Conservation (phyloP, 768 basidiomycete species). For the Agrocybe pediades region DNA sequence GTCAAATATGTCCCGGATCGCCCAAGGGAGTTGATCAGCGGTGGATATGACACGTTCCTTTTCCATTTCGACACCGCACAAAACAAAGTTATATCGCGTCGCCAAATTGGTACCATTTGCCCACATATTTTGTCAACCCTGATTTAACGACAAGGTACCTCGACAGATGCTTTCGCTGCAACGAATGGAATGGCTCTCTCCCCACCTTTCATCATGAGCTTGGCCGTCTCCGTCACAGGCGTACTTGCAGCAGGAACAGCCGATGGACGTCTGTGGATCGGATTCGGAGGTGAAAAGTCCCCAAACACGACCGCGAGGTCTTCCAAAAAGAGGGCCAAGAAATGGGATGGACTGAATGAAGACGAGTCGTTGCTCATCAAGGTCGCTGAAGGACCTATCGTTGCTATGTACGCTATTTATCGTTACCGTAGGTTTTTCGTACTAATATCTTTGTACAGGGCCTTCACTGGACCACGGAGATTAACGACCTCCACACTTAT, state of each 20-base stretch:
- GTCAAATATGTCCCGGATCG: constrained; percentile 74
- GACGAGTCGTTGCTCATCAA: constrained; percentile 47
- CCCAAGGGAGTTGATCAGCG: constrained; percentile 72
- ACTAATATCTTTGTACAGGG: constrained; percentile 32
- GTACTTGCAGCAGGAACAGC: constrained; percentile 72
- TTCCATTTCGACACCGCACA: constrained; percentile 68
- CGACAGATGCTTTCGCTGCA: constrained; percentile 35
- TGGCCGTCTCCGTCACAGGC: constrained; percentile 59
- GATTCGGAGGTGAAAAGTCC: constrained; percentile 69
- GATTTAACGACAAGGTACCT: not conserved
- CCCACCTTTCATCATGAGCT: constrained; percentile 73
- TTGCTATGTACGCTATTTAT: constrained; percentile 56
- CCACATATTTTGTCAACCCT: not conserved
- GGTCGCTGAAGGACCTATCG: constrained; percentile 74
- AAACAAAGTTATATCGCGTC: constrained; percentile 56
- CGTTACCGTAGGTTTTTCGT: not conserved
- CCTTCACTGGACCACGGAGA: constrained; percentile 46
- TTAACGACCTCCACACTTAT: constrained; percentile 63
- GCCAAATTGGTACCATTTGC: constrained; percentile 53
- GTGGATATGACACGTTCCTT: constrained; percentile 71
- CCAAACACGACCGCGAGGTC: constrained; percentile 24
- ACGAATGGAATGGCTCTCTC: constrained; percentile 59
- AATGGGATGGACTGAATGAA: constrained; percentile 70
- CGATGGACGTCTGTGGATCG: constrained; percentile 73
- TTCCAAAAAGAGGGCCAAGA: constrained; percentile 63